These are phyloP conservation scores for Penicillium frequentans DNA, from an alignment of 2,329 filamentous ascomycete genomes.

Conservation along the genomic window DNA sequence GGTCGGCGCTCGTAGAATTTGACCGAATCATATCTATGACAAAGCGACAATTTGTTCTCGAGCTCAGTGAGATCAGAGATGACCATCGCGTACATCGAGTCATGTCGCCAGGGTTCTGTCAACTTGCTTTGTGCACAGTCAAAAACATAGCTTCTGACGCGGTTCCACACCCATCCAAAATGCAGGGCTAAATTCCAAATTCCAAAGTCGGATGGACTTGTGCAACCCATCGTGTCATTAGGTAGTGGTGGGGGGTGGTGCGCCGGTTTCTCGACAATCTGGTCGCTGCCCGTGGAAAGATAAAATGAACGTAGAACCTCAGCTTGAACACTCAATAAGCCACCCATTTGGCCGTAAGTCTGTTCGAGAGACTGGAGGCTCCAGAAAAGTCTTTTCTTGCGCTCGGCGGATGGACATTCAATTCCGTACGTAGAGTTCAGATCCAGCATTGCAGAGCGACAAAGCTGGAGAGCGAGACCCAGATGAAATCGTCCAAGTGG, in stretches of 20 bases:
- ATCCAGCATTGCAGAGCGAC: conserved; percentile 53
- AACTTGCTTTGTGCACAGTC: conserved; percentile 50
- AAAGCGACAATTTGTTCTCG: conserved; percentile 48
- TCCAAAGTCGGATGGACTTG: conserved; percentile 43
- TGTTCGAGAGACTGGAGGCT: conserved; percentile 54
- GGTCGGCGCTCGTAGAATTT: conserved; percentile 53
- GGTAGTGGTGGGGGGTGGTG: conserved; percentile 46
- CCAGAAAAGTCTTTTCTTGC: conserved; percentile 55
- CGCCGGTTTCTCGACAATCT: conserved; percentile 25
- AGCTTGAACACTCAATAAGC: conserved; percentile 44
- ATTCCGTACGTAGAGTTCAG: conserved; percentile 40
- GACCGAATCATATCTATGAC: conserved; percentile 54
- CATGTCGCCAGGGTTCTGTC: conserved; percentile 53
- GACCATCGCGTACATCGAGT: conserved; percentile 54
- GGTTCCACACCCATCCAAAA: conserved; percentile 55
- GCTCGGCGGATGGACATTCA: conserved; percentile 40
- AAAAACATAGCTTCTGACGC: conserved; percentile 45
- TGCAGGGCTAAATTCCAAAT: conserved; percentile 54
- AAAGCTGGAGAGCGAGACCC: conserved; percentile 52
- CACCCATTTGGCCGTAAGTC: conserved; percentile 50
- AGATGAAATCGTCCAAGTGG: conserved; percentile 54
- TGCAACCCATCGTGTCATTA: conserved; percentile 46
- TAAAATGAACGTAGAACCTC: conserved; percentile 44
- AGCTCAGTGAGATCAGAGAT: conserved; percentile 54
- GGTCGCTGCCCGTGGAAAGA: conserved; percentile 20